These are phyloP conservation scores for Globisporangium cylindrosporum DNA, from an alignment of 352 stramenopile genomes.

Conservation along the genomic window DNA sequence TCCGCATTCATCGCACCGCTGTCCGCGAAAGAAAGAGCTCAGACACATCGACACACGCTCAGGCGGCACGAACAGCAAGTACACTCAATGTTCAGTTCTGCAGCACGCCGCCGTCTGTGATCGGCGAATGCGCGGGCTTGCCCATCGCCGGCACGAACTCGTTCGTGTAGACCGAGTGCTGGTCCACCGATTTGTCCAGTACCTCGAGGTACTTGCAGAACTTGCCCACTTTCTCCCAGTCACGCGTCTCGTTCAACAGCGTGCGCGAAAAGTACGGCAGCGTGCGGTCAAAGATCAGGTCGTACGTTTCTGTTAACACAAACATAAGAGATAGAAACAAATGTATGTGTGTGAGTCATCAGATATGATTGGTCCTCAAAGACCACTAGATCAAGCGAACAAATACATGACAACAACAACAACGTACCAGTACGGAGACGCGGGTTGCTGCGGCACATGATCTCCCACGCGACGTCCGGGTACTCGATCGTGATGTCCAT, in stretches of 20 bases:
- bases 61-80: background rate
- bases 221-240: conserved; percentile 53
- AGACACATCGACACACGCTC: too few species aligned
- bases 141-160: conserved; percentile 49
- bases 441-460: conserved; percentile 54
- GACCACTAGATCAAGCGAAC: background rate
- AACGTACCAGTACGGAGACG: conserved; percentile 39
- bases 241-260: conserved; percentile 45
- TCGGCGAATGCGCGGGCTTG: conserved; percentile 36
- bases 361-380: background rate
- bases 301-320: conserved; percentile 31
- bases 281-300: conserved; percentile 50
- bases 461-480: conserved; percentile 42
- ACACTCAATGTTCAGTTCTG: conserved; percentile 19
- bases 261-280: conserved; percentile 52
- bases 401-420: too few species aligned
- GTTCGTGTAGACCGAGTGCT: conserved; percentile 56
- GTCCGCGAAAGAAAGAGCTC: too few species aligned
- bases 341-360: conserved; percentile 5
- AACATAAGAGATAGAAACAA: background rate
- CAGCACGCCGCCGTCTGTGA: conserved; percentile 40
- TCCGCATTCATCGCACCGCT: too few species aligned
- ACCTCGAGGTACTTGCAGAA: conserved; percentile 58
- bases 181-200: conserved; percentile 38
- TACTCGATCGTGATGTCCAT: conserved; percentile 58